Percentiles rank a stretch among this genome's conserved stretches.
Conservation (phyloP, 139 green algal genomes). For the Deuterostichococcus epilithicus region DNA sequence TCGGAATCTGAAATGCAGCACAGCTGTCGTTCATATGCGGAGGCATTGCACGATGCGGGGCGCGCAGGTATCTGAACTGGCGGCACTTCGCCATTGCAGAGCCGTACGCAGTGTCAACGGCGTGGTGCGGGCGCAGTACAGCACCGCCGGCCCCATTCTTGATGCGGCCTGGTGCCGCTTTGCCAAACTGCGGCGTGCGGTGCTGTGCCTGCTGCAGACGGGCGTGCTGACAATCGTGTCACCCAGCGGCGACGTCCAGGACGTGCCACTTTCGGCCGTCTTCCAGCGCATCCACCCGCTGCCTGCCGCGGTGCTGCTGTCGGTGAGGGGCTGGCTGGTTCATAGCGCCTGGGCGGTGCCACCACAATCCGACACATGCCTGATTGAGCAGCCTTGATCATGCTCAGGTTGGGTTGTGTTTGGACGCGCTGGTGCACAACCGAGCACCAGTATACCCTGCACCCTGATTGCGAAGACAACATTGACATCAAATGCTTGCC, state of each 20-base stretch:
- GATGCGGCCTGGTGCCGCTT: conserved; percentile 36
- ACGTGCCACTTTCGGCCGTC: conserved; percentile 36
- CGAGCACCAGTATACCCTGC: background rate
- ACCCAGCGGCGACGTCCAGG: conserved; percentile 34
- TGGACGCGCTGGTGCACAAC: background rate
- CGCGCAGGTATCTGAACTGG: no score
- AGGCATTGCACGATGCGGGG: no score
- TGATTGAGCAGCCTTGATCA: background rate
- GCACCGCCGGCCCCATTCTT: background rate
- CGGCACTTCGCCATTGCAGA: no score
- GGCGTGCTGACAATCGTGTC: conserved; percentile 34
- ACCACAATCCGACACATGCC: background rate
- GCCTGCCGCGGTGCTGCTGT: conserved; percentile 48
- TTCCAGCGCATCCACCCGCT: conserved; percentile 42
- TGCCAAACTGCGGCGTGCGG: conserved; percentile 7
- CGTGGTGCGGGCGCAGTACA: conserved; percentile 15
- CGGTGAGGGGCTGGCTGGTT: conserved; percentile 18
- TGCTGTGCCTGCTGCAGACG: conserved; percentile 60
- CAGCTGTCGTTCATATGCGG: no score
- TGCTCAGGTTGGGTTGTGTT: background rate
- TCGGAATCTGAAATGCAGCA: no score
- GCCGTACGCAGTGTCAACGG: conserved; percentile 10
- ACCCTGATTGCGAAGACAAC: background rate
- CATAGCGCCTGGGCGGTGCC: background rate
- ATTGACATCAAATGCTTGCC: background rate